Percentiles rank a stretch among this genome's conserved stretches.
Conservation (phyloP, 164 flowering plant genomes). For the Vitis rupestris region DNA sequence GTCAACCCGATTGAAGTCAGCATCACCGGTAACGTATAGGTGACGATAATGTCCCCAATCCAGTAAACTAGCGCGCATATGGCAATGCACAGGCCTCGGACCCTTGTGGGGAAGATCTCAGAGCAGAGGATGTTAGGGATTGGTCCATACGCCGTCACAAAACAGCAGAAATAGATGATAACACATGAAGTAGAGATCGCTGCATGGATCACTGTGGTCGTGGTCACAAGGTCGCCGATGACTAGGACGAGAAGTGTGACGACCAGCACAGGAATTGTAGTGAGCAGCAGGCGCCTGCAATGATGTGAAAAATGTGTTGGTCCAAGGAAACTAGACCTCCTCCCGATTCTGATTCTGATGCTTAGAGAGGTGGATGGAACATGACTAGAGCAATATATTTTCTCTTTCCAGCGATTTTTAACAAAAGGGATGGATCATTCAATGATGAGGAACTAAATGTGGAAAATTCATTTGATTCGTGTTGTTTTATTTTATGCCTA, state of each 20-base stretch:
- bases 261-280: constrained; percentile 49
- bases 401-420: too few relatives aligned
- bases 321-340: background rate
- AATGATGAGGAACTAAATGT: too few relatives aligned
- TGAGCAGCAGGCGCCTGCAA: constrained; percentile 55
- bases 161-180: constrained; percentile 44
- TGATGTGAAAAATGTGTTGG: background rate
- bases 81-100: constrained; percentile 59
- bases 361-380: too few relatives aligned
- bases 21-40: constrained; percentile 49
- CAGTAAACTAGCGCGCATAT: constrained; percentile 52
- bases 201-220: constrained; percentile 30
- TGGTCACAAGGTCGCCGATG: constrained; percentile 18
- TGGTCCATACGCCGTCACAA: constrained; percentile 49
- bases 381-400: too few relatives aligned
- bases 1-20: constrained; percentile 41
- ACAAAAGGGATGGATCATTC: too few relatives aligned
- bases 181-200: constrained; percentile 45
- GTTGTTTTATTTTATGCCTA: too few relatives aligned
- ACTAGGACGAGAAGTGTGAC: constrained; percentile 33
- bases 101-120: constrained; percentile 55
- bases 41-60: constrained; percentile 50
- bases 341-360: too few relatives aligned
- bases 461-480: too few relatives aligned
- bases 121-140: constrained; percentile 56